Evolutionary conservation across 306 rosid species (phyloP), one percentile per base, ranked within the genome.

Genomic region (Quercus robur): DNA sequence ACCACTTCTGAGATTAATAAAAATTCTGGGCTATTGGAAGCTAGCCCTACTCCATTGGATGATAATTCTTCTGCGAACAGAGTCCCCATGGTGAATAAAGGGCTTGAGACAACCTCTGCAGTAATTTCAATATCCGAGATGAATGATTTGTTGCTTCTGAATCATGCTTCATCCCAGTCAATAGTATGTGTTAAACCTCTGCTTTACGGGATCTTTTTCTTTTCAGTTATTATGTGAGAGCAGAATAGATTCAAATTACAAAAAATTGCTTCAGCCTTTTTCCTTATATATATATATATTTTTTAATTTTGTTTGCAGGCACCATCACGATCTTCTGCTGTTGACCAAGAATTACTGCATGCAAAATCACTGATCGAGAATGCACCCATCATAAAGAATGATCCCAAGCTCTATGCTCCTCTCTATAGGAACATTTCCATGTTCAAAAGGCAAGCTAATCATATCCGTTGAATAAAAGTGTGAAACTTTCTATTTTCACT

Each of bases 361-460:
- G 91, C 82, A 44, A 85, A 85, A 81, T 89, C 81, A 70, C 93
- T 89, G 88, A 95, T 95, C 31, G 88, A 89, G 85, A 90, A 93
- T 56, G 97, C 97, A 6, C 93, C 99, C 58, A 26, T 76, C 28
- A 30, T 87, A 35, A 28, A 83, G 72, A 78, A 89, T 35, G 94
- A 89, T 82, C 78, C 90, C 23, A 82, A 86, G 70, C 94, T 95
- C 57, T 86, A 91, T 77, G 81, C 87, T 19, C 91, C 97, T 75
- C 74, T 95, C 73, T 95, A 88, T 73, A 80, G 93, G 78, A 91
- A 95, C 58, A 75, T 88, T 77, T 93, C 99, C 84, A 83, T 81
- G 83, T 95, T 95, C 86, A 89, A 77, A 89, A 89, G 97, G 99
- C 89, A 84, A 67, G 72, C 52, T 33, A 33, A 67, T 33, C 11